phyloP scores from a whole-genome alignment of 1,139 yeast genomes.

The Yamadazyma dushanensis region DNA sequence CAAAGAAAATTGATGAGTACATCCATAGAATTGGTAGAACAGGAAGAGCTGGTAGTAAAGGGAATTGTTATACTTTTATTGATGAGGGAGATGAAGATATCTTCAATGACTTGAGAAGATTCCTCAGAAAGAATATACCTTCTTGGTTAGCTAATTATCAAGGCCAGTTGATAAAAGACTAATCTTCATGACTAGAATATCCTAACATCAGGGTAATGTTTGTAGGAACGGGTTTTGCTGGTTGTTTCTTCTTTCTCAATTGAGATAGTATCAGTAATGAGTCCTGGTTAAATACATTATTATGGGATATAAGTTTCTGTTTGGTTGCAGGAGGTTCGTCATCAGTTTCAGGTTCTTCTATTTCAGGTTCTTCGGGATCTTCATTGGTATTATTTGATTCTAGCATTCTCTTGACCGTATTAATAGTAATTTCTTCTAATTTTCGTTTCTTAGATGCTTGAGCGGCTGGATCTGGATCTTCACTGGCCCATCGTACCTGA shows the following conservation, averaged over 20 bases:
- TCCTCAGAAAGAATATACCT: constrained; percentile 52
- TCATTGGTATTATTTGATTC: constrained; percentile 4
- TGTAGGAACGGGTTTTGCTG: constrained; percentile 9
- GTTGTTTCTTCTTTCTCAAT: constrained; percentile 7
- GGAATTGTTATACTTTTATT: constrained; percentile 73
- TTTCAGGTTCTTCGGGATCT: constrained; percentile 8
- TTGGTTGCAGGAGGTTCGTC: neutral
- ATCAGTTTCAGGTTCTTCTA: constrained; percentile 11
- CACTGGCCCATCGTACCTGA: constrained; percentile 84
- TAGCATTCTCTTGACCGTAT: constrained; percentile 33
- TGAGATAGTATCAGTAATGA: constrained; percentile 13
- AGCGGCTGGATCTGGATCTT: constrained; percentile 79
- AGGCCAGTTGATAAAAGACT: constrained; percentile 11
- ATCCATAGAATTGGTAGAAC: constrained; percentile 95
- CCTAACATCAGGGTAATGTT: constrained; percentile 10
- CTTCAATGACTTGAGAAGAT: constrained; percentile 51
- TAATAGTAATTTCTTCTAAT: constrained; percentile 34
- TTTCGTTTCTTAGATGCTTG: constrained; percentile 48
- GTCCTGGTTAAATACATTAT: constrained; percentile 12
- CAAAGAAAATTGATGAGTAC: constrained; percentile 74
- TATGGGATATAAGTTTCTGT: neutral
- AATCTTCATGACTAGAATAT: constrained; percentile 31
- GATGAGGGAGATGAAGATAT: constrained; percentile 57
- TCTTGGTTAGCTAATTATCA: constrained; percentile 47
- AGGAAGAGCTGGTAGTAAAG: constrained; percentile 87